These are phyloP conservation scores for Gautieria morchelliformis DNA, from an alignment of 768 basidiomycete species.

Conservation along the genomic window DNA sequence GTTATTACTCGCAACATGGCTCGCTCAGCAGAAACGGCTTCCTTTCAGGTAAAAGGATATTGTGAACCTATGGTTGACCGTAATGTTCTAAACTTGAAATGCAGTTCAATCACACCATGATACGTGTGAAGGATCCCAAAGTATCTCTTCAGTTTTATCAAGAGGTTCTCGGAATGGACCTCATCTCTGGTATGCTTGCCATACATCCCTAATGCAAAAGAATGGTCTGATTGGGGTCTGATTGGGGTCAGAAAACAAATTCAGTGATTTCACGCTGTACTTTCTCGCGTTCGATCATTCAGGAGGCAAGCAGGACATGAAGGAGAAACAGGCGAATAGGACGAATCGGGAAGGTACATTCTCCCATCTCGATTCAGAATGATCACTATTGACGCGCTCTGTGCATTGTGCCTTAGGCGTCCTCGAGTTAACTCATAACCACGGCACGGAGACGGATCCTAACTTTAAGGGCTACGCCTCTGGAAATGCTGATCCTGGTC, in stretches of 20 bases:
- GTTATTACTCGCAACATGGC: constrained; percentile 35
- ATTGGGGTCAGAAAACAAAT: constrained; percentile 43
- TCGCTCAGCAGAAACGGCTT: constrained; percentile 52
- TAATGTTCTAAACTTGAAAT: background rate
- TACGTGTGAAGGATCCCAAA: constrained; percentile 83
- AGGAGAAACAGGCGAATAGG: constrained; percentile 40
- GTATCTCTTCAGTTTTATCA: constrained; percentile 73
- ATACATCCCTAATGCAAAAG: background rate
- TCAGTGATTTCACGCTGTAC: constrained; percentile 65
- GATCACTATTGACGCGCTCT: background rate
- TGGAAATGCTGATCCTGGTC: constrained; percentile 79
- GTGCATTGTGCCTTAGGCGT: constrained; percentile 36
- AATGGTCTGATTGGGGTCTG: constrained; percentile 4
- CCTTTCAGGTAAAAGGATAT: constrained; percentile 41
- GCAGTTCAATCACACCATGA: constrained; percentile 82
- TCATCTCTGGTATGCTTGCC: constrained; percentile 40
- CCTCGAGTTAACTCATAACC: constrained; percentile 82
- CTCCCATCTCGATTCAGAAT: background rate
- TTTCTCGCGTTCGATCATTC: constrained; percentile 76
- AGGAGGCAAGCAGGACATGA: constrained; percentile 32
- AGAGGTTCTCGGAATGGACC: constrained; percentile 70
- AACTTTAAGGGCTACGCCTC: constrained; percentile 73
- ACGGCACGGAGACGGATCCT: constrained; percentile 77
- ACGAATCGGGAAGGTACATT: constrained; percentile 58
- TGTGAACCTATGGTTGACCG: background rate